Evolutionary conservation across 768 basidiomycete genomes (phyloP).

Genomic region (Cytidiella melzeri): DNA sequence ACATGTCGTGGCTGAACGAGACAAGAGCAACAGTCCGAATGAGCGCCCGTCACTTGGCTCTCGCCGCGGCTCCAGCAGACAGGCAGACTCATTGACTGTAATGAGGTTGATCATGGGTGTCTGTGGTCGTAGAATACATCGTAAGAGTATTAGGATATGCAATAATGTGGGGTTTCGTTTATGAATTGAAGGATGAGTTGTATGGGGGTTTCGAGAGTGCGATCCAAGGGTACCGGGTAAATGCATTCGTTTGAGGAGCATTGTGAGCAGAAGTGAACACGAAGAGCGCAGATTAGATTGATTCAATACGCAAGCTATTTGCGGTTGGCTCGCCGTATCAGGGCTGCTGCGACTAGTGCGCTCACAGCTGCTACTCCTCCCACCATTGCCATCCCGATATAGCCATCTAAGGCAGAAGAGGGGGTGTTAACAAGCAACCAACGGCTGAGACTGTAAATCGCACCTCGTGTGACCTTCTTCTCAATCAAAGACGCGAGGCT

Average conservation of each 20-base stretch:
- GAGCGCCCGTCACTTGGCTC: too few relatives aligned
- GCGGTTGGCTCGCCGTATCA: conserved; percentile 78
- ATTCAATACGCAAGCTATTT: conserved; percentile 21
- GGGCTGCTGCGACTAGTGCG: conserved; percentile 62
- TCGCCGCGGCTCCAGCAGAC: too few relatives aligned
- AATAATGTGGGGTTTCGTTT: too few relatives aligned
- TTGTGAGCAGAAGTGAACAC: conserved; percentile 1
- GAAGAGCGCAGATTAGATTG: conserved; percentile 1
- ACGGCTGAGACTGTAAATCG: conserved; percentile 9
- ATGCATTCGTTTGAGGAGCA: too few relatives aligned
- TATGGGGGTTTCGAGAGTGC: too few relatives aligned
- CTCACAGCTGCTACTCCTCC: conserved; percentile 88
- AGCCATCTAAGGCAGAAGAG: conserved; percentile 71
- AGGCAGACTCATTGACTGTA: too few relatives aligned
- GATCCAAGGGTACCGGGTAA: too few relatives aligned
- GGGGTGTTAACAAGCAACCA: neutral
- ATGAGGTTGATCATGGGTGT: too few relatives aligned
- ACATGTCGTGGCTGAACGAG: neutral
- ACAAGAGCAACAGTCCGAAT: neutral
- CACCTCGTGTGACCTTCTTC: conserved; percentile 75
- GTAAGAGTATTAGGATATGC: too few relatives aligned
- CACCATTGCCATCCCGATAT: conserved; percentile 94
- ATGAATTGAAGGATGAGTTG: too few relatives aligned
- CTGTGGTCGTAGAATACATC: neutral
- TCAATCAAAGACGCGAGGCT: conserved; percentile 85